These are phyloP conservation scores for Blastobotrys persicus DNA, from an alignment of 1,139 yeast genomes.

Conservation along the genomic window DNA sequence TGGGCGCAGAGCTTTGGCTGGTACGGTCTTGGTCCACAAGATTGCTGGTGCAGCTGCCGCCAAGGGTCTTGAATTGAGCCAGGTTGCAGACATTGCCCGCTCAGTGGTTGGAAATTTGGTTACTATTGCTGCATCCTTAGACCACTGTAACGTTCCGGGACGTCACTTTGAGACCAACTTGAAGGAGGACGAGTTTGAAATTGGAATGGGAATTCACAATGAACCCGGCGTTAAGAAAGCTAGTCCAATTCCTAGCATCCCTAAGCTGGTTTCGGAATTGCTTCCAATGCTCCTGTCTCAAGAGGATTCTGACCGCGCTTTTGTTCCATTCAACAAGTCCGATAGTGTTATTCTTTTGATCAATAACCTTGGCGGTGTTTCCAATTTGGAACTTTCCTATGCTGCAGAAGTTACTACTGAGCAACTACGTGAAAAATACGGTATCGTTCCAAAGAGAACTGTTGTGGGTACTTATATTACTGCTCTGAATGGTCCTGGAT, in stretches of 20 bases:
- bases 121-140: slow-evolving; percentile 86
- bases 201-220: slow-evolving; percentile 95
- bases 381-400: slow-evolving; percentile 69
- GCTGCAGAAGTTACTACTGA: slow-evolving; percentile 53
- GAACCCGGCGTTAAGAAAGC: slow-evolving; percentile 81
- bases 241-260: slow-evolving; percentile 59
- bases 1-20: slow-evolving; percentile 92
- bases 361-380: slow-evolving; percentile 84
- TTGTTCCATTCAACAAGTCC: slow-evolving; percentile 52
- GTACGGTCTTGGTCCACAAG: slow-evolving; percentile 84
- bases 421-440: slow-evolving; percentile 45
- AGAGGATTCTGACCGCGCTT: slow-evolving; percentile 38
- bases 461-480: slow-evolving; percentile 77
- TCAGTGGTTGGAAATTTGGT: slow-evolving; percentile 64
- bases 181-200: slow-evolving; percentile 63
- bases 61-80: slow-evolving; percentile 46
- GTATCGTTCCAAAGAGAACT: slow-evolving; percentile 62
- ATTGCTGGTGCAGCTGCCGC: slow-evolving; percentile 73
- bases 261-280: slow-evolving; percentile 39
- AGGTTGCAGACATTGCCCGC: slow-evolving; percentile 58
- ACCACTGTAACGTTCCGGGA: slow-evolving; percentile 89
- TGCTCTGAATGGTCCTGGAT: slow-evolving; percentile 88
- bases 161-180: slow-evolving; percentile 56
- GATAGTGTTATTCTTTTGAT: slow-evolving; percentile 70
- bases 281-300: slow-evolving; percentile 33